These are phyloP conservation scores for Fraxinus velutina DNA, from an alignment of 305 asterid genomes.

Conservation along the genomic window DNA sequence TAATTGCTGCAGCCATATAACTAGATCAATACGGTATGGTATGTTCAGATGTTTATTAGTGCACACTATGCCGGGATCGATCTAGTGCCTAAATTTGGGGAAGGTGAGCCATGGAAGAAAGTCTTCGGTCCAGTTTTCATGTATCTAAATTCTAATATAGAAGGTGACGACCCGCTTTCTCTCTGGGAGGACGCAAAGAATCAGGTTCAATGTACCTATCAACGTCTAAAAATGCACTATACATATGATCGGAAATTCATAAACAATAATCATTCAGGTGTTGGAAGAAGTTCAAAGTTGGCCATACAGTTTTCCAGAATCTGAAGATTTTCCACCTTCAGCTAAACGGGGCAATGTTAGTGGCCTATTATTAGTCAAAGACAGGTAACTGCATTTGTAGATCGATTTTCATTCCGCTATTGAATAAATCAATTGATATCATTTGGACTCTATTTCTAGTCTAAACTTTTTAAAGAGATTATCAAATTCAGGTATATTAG, in stretches of 20 bases:
- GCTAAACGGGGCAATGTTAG: slow-evolving; percentile 36
- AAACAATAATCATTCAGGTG: slow-evolving; percentile 15
- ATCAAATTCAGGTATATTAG: slow-evolving; percentile 18
- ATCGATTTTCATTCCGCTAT: not conserved
- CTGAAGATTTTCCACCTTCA: slow-evolving; percentile 37
- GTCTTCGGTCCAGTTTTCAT: slow-evolving; percentile 41
- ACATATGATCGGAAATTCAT: not conserved
- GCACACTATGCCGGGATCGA: slow-evolving; percentile 41
- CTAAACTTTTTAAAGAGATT: not conserved
- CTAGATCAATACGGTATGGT: not conserved
- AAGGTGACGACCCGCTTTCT: slow-evolving; percentile 25
- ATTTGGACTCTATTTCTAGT: not conserved
- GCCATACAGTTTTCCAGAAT: slow-evolving; percentile 48
- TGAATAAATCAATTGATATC: not conserved
- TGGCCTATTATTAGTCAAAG: slow-evolving; percentile 27
- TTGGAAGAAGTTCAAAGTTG: slow-evolving; percentile 31
- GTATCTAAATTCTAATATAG: slow-evolving; percentile 29
- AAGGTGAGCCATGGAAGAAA: slow-evolving; percentile 40
- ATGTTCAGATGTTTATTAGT: slow-evolving; percentile 33
- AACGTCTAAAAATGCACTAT: not conserved
- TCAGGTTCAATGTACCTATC: slow-evolving; percentile 23
- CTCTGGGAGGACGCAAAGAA: slow-evolving; percentile 41
- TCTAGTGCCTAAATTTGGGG: slow-evolving; percentile 27
- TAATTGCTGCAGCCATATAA: not conserved
- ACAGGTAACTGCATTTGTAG: not conserved